Percentiles rank a stretch among this genome's conserved stretches.
These are phyloP conservation scores for Benincasa hispida DNA, from an alignment of 306 rosid genomes.

Conservation along the genomic window DNA sequence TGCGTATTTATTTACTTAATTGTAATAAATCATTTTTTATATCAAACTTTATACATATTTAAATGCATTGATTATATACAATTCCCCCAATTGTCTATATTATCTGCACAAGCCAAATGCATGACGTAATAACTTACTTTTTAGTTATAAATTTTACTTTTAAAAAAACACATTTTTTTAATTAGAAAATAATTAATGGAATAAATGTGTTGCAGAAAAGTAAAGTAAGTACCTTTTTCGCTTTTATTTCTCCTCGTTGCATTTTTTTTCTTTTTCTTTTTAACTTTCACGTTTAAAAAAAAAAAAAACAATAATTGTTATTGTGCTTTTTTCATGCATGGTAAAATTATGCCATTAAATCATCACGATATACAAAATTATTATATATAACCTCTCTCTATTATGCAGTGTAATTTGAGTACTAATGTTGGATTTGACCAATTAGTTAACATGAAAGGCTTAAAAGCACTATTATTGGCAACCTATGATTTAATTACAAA, in stretches of 20 bases:
- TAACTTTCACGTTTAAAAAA: background rate
- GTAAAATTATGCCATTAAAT: too few relatives aligned
- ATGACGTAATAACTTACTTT: background rate
- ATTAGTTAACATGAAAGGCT: background rate
- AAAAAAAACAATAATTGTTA: background rate
- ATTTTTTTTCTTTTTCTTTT: background rate
- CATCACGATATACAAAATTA: background rate
- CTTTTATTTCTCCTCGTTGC: background rate
- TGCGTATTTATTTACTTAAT: background rate
- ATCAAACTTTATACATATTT: background rate
- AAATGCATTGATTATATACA: background rate
- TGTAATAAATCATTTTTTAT: background rate
- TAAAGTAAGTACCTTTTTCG: background rate
- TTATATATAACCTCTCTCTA: background rate
- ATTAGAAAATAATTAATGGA: background rate
- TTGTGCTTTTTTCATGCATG: background rate
- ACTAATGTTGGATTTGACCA: background rate
- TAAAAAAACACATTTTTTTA: background rate
- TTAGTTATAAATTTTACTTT: background rate
- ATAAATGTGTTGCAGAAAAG: background rate
- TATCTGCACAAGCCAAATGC: background rate
- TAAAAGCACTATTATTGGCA: too few relatives aligned
- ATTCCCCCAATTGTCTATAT: background rate
- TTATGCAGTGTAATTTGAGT: background rate
- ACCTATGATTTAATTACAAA: background rate